Evolutionary conservation across 352 stramenopile genomes (phyloP).

Genomic region (Globisporangium apiculatum): DNA sequence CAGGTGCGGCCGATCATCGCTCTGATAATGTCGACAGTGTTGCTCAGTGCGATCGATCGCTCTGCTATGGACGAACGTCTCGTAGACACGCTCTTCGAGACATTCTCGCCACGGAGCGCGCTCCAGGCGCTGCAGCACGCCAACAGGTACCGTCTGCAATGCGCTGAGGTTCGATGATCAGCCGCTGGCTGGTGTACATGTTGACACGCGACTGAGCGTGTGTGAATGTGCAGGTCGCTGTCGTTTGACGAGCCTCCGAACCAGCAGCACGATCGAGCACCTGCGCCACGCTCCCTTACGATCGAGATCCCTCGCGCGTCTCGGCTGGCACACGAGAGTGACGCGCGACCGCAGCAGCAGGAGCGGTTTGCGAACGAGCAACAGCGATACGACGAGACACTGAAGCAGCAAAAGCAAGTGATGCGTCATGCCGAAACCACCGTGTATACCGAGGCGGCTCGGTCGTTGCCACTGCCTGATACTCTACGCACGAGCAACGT

Average conservation of each 20-base stretch:
- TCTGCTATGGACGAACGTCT: neutral
- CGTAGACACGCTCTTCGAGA: conserved; percentile 48
- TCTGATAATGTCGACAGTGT: neutral
- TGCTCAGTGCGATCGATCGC: neutral
- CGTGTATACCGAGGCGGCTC: no score
- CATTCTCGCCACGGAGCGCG: conserved; percentile 47
- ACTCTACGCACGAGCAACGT: no score
- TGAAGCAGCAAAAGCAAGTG: neutral
- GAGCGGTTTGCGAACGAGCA: neutral
- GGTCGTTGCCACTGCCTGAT: no score
- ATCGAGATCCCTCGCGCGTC: conserved; percentile 3
- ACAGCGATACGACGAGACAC: no score
- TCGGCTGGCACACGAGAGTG: neutral
- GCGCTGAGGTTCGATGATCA: no score
- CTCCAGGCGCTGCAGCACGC: conserved; percentile 33
- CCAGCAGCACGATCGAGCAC: neutral
- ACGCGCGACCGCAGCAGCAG: neutral
- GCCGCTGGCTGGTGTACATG: no score
- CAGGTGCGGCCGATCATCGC: conserved; percentile 18
- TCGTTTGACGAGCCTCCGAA: conserved; percentile 4
- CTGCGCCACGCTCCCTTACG: conserved; percentile 1
- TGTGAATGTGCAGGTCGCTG: conserved; percentile 5
- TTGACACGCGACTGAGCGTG: neutral
- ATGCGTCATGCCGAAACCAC: neutral
- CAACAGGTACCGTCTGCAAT: conserved; percentile 22